These are phyloP conservation scores for Polychaeton citri DNA, from an alignment of 2,329 filamentous ascomycete genomes.

Conservation along the genomic window DNA sequence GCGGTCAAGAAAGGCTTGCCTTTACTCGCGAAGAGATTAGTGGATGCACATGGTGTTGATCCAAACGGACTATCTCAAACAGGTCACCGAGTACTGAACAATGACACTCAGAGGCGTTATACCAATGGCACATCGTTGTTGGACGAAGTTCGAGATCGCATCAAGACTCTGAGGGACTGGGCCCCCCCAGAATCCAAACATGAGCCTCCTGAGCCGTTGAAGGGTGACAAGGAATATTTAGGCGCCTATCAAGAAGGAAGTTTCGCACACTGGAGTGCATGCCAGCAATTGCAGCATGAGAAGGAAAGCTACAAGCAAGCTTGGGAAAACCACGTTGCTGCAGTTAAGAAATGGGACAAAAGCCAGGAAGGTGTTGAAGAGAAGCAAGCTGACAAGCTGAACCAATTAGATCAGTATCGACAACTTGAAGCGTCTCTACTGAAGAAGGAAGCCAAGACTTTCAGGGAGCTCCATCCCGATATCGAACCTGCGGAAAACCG, in stretches of 20 bases:
- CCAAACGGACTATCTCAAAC: slow-evolving; percentile 43
- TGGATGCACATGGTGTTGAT: slow-evolving; percentile 46
- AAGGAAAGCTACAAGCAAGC: slow-evolving; percentile 24
- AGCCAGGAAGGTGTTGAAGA: slow-evolving; percentile 25
- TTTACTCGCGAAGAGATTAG: slow-evolving; percentile 43
- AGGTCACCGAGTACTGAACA: slow-evolving; percentile 17
- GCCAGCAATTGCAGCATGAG: slow-evolving; percentile 26
- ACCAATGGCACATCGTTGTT: slow-evolving; percentile 39
- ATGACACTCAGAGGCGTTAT: slow-evolving; percentile 24
- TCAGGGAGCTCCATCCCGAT: slow-evolving; percentile 49
- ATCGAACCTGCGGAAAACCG: slow-evolving; percentile 14
- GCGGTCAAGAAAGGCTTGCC: slow-evolving; percentile 42
- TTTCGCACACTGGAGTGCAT: slow-evolving; percentile 47
- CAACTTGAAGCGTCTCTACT: slow-evolving; percentile 43
- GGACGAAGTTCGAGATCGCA: slow-evolving; percentile 44
- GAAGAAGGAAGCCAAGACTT: slow-evolving; percentile 51
- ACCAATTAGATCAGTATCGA: slow-evolving; percentile 40
- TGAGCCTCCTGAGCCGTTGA: slow-evolving; percentile 18
- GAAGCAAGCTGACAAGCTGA: slow-evolving; percentile 44
- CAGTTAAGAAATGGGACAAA: slow-evolving; percentile 16
- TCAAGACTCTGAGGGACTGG: slow-evolving; percentile 39
- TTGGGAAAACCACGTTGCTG: slow-evolving; percentile 2
- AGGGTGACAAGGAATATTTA: slow-evolving; percentile 39
- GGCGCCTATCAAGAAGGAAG: slow-evolving; percentile 36
- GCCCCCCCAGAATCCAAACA: slow-evolving; percentile 19